Percentiles rank a stretch among this genome's conserved stretches.
These are phyloP conservation scores for Erodium chrysanthum DNA, from an alignment of 441 rosid genomes.

Conservation along the genomic window DNA sequence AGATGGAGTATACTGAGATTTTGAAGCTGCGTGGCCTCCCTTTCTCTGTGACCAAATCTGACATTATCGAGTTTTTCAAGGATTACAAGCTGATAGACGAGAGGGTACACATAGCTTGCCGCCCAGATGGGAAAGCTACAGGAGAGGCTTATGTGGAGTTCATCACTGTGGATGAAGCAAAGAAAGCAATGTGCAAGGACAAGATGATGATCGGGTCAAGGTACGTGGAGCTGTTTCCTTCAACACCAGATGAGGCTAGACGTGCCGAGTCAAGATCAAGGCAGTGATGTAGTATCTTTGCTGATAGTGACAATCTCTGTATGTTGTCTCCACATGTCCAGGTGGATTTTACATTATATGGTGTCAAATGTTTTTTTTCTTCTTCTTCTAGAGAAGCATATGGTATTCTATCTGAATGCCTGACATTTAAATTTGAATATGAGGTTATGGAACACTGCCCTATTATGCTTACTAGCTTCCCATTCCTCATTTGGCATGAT, in stretches of 20 bases:
- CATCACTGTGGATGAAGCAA: constrained; percentile 59
- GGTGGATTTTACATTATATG: neutral
- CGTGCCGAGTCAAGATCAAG: constrained; percentile 74
- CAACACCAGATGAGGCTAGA: constrained; percentile 68
- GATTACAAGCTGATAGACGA: constrained; percentile 54
- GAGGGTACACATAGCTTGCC: constrained; percentile 62
- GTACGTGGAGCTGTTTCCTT: constrained; percentile 73
- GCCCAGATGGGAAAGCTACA: constrained; percentile 85
- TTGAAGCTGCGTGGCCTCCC: constrained; percentile 87
- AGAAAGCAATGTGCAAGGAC: constrained; percentile 73
- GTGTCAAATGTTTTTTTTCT: too few species aligned
- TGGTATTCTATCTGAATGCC: neutral
- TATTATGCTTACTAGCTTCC: neutral
- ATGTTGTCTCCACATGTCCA: constrained; percentile 1
- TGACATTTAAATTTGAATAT: neutral
- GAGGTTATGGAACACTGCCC: neutral
- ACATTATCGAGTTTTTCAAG: constrained; percentile 53
- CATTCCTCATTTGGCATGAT: neutral
- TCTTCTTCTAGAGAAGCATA: too few species aligned
- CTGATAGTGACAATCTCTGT: neutral
- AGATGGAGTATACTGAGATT: constrained; percentile 60
- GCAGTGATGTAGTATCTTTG: constrained; percentile 30
- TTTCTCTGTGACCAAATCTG: constrained; percentile 54
- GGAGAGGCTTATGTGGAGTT: constrained; percentile 88
- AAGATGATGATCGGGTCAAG: constrained; percentile 78